Conservation (phyloP, 106 monocot genomes). For the Ottelia alismoides region DNA sequence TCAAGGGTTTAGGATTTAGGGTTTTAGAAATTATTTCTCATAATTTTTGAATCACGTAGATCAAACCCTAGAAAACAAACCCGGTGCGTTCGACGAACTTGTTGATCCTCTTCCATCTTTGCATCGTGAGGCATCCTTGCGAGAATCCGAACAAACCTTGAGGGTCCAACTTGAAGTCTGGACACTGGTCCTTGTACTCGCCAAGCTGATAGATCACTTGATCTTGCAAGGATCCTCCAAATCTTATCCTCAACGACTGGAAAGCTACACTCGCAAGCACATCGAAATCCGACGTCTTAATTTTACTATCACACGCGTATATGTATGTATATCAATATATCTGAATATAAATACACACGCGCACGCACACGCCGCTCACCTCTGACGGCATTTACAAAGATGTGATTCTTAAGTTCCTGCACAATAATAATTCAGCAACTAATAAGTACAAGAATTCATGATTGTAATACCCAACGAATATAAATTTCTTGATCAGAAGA, state of each 20-base stretch:
- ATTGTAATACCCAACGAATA: no score
- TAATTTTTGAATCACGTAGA: no score
- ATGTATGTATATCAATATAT: no score
- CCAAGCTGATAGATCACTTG: conserved; percentile 28
- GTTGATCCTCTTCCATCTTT: conserved; percentile 38
- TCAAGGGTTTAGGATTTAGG: no score
- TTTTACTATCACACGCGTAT: not conserved
- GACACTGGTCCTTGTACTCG: not conserved
- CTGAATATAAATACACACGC: no score
- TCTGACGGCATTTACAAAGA: conserved; percentile 39
- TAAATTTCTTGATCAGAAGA: no score
- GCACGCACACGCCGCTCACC: no score
- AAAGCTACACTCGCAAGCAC: conserved; percentile 29
- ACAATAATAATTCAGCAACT: no score
- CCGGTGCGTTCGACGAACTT: conserved; percentile 15
- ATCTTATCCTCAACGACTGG: conserved; percentile 24
- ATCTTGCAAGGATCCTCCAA: conserved; percentile 49
- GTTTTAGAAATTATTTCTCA: no score
- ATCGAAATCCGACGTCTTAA: not conserved
- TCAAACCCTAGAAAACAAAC: no score
- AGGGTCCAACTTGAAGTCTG: not conserved
- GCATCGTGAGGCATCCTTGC: conserved; percentile 32
- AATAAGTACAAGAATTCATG: no score
- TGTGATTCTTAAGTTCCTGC: conserved; percentile 47
- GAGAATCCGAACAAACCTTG: conserved; percentile 25